Evolutionary conservation across 2,329 filamentous ascomycete species (phyloP), one percentile per base, ranked within the genome.

Genomic region (Lecanoromycetidae sp.): DNA sequence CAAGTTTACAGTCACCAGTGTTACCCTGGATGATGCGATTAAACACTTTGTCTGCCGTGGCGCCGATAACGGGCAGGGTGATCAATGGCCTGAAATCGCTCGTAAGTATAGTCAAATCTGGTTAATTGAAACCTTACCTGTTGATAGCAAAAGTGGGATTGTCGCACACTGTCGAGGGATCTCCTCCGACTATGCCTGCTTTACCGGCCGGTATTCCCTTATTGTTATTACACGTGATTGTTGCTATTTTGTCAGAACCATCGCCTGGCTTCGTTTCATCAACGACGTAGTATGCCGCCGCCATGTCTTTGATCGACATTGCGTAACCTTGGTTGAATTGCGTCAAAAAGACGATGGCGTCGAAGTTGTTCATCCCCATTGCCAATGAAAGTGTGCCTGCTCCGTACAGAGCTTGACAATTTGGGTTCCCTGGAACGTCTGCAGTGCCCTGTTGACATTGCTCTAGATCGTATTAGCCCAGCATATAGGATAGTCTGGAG

Each of bases 301-400:
- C 46, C 15, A 49, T 25, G 13, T 49, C 46, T 26, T 25, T 23
- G 15, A 49, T 44, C 12, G 39, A 38, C 26, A 49, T 49, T 4
- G 40, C 33, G 27, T 49, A 49, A 32, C 40, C 46, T n/a, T 49
- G 10, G 15, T 49, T 49, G 34, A 39, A 49, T 22, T 49, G 41
- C 27, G 29, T 45, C 25, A 49, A 25, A 15, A 49, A 49, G 13
- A 39, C 46, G 7, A 45, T 38, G 23, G 46, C 29, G 26, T 49
- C 46, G 17, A 49, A 49, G 20, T 49, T 49, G 34, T 49, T 20
- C 39, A 30, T 33, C 19, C 46, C 46, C 22, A 49, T 27, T 13
- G 41, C 46, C 26, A 45, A 30, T 26, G 32, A 38, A 19, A 49
- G 33, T 13, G 41, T 44, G 2, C 46, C 40, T 5, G 46, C 32